phyloP scores from a whole-genome alignment of 139 green algal genomes.

The Coccomyxa sp. region DNA sequence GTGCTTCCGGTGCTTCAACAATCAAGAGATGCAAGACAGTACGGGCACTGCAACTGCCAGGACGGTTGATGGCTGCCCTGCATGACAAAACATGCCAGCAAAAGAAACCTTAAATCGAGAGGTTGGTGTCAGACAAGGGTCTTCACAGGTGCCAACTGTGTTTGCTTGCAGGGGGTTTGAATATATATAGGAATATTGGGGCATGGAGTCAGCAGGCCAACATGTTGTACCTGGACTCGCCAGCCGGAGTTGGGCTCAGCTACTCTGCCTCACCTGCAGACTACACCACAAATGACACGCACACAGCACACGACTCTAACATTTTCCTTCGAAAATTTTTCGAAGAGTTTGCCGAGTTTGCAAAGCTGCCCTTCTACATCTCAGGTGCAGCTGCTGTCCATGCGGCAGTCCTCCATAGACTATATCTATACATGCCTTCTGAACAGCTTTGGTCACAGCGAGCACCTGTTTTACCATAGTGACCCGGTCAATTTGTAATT shows the following conservation, averaged over 20 bases:
- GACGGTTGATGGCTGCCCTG: no score
- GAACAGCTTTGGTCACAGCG: no score
- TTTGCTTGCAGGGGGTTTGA: not conserved
- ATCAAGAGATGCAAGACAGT: no score
- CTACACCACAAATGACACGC: slow-evolving; percentile 43
- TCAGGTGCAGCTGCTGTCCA: not conserved
- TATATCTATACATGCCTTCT: not conserved
- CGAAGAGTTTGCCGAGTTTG: slow-evolving; percentile 30
- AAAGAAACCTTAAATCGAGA: no score
- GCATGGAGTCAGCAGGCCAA: slow-evolving; percentile 21
- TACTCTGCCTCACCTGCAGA: slow-evolving; percentile 19
- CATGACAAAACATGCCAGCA: no score
- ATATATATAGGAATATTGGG: not conserved
- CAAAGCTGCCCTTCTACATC: slow-evolving; percentile 14
- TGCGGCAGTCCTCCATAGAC: not conserved
- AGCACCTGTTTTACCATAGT: not conserved
- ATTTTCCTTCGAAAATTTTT: slow-evolving; percentile 53
- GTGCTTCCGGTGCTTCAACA: no score
- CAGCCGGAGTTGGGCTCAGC: slow-evolving; percentile 27
- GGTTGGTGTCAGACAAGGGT: no score
- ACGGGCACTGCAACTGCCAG: no score
- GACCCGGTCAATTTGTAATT: not conserved
- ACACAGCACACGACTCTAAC: slow-evolving; percentile 51
- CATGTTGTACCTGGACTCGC: slow-evolving; percentile 63
- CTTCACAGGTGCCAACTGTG: no score